Evolutionary conservation across 306 rosid species (phyloP), one percentile per base, ranked within the genome.

Genomic region (Citrullus amarus): DNA sequence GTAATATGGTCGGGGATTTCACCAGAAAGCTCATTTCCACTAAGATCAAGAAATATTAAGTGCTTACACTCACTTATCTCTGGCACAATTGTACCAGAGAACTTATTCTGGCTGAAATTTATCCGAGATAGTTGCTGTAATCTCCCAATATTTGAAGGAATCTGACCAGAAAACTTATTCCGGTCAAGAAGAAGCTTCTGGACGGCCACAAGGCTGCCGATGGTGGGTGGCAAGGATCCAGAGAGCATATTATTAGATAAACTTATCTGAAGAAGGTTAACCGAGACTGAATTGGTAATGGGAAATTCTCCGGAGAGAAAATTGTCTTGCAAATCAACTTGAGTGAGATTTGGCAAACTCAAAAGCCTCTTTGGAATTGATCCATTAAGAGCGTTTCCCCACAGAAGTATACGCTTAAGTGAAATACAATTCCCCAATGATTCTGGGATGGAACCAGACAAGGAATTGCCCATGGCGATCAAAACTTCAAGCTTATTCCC

Each of bases 101-200:
- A 87, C 75, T 78, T 83, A 83, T 93, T 93, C 80, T 89, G 88
- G 71, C 96, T 93, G 56, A 93, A 86, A 80, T 93, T 96, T 22
- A 91, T 81, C 86, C 92, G 89, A 0, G 98, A 93, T 6, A 93
- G 88, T 46, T 93, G 96, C 85, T 93, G 93, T 43, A 93, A 30
- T 79, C 79, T 88, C 34, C 96, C 98, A 86, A 93, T 90, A 80
- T 90, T 87, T 1, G 92, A 74, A 4, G 98, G 98, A 67, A 93
- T 89, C 41, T 4, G 79, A 20, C 98, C 98, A 0, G 93, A 75
- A 80, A 93, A 93, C 80, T 43, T 78, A 87, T 93, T 93, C 9
- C 97, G 91, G 48, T 93, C 98, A 7, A 93, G 91, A 51, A 90
- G 93, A 62, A 93, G 93, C 79, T 93, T 93, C 85, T 93, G 98